These are phyloP conservation scores for Ceriops decandra DNA, from an alignment of 345 rosid genomes.

Conservation along the genomic window DNA sequence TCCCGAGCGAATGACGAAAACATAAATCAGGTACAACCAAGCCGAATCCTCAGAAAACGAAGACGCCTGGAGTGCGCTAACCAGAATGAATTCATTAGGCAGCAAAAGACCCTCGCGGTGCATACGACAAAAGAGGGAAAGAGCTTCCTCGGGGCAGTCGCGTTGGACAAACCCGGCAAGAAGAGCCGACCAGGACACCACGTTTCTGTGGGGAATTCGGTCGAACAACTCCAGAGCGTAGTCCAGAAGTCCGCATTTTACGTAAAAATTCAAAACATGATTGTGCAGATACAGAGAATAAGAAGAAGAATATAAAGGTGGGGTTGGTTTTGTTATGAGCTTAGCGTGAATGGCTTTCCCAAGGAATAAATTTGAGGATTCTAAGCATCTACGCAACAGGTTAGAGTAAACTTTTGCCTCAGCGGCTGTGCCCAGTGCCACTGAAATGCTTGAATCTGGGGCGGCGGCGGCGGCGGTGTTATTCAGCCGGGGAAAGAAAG, in stretches of 20 bases:
- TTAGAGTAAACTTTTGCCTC: conserved; percentile 19
- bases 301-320: conserved; percentile 18
- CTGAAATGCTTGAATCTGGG: not conserved
- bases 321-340: conserved; percentile 19
- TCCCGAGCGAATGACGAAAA: conserved; percentile 32
- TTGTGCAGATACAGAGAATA: conserved; percentile 36
- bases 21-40: conserved; percentile 33
- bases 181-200: conserved; percentile 47
- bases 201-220: conserved; percentile 45
- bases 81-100: conserved; percentile 51
- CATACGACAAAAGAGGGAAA: conserved; percentile 38
- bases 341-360: conserved; percentile 43
- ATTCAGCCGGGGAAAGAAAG: too few relatives aligned
- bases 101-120: conserved; percentile 22
- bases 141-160: conserved; percentile 28
- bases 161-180: conserved; percentile 40
- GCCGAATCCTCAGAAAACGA: conserved; percentile 28
- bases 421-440: not conserved
- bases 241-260: conserved; percentile 27
- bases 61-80: conserved; percentile 46
- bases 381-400: conserved; percentile 30
- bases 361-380: conserved; percentile 20
- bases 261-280: conserved; percentile 39
- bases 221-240: conserved; percentile 41
- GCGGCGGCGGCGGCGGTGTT: not conserved